Percentiles rank a stretch among this genome's conserved stretches.
These are phyloP conservation scores for Sporothrix pallida DNA, from an alignment of 2,329 filamentous ascomycete genomes.

Conservation along the genomic window DNA sequence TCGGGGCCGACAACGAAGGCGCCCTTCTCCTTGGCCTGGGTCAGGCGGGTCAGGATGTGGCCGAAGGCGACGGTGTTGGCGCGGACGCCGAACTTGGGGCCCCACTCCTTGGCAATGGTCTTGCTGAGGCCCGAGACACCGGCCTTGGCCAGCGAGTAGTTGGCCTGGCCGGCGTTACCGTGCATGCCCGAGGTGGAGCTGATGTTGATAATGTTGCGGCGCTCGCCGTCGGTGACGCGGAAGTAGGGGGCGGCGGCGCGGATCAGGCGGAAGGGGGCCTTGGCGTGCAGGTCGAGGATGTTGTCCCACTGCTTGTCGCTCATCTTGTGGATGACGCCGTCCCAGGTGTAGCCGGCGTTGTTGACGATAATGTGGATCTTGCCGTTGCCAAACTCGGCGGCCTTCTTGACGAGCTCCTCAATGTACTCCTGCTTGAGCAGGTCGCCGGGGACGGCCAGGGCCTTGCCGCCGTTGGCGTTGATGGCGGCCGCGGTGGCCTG, in stretches of 20 bases:
- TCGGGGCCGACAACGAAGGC: constrained; percentile 78
- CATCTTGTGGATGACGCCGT: constrained; percentile 91
- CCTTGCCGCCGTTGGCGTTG: constrained; percentile 68
- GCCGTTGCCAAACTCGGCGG: constrained; percentile 80
- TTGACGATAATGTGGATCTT: constrained; percentile 93
- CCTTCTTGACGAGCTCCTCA: constrained; percentile 71
- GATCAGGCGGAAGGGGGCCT: constrained; percentile 83
- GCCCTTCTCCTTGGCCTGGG: constrained; percentile 82
- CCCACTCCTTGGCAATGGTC: constrained; percentile 92
- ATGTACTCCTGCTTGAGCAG: constrained; percentile 75
- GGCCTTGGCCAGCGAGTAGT: constrained; percentile 85
- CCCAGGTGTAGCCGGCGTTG: constrained; percentile 92
- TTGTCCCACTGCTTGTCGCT: constrained; percentile 91
- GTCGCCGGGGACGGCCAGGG: constrained; percentile 77
- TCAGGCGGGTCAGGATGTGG: constrained; percentile 78
- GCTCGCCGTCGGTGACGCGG: constrained; percentile 81
- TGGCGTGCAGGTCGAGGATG: constrained; percentile 82
- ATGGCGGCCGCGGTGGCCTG: constrained; percentile 71
- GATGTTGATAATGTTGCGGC: constrained; percentile 82
- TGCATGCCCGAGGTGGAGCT: constrained; percentile 80
- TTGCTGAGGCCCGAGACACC: constrained; percentile 83
- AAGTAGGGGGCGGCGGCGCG: constrained; percentile 84
- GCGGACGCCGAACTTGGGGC: constrained; percentile 79
- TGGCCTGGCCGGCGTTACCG: constrained; percentile 89
- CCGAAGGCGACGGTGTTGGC: constrained; percentile 87